Evolutionary conservation across 768 basidiomycete species (phyloP).

Genomic region (Hygrophorus pudorinus): DNA sequence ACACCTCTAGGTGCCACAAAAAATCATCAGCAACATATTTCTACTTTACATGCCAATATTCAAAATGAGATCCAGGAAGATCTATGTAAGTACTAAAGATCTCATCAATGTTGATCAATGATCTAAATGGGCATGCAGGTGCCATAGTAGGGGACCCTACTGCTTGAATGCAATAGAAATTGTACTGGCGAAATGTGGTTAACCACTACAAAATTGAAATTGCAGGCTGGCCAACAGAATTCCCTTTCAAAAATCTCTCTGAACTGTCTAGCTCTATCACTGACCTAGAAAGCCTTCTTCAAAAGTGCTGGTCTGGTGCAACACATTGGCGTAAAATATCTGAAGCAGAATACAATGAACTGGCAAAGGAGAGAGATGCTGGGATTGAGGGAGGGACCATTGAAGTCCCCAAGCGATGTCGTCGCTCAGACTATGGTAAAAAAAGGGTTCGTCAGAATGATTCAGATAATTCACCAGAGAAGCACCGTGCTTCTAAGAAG

Average conservation of each 20-base stretch:
- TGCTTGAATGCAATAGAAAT: conserved; percentile 10
- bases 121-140: conserved; percentile 6
- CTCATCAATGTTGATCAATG: not conserved
- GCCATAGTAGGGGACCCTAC: conserved; percentile 2
- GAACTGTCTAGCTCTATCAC: conserved; percentile 4
- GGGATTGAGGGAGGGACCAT: too few species aligned
- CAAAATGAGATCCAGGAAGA: not conserved
- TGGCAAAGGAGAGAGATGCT: not conserved
- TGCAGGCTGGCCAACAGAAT: conserved; percentile 10
- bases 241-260: conserved; percentile 14
- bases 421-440: too few species aligned
- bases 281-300: conserved; percentile 8
- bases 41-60: conserved; percentile 1
- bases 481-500: too few species aligned
- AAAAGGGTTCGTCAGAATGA: too few species aligned
- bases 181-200: conserved; percentile 12
- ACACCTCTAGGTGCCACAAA: conserved; percentile 3
- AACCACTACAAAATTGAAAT: conserved; percentile 8
- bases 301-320: conserved; percentile 5
- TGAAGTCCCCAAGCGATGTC: too few species aligned
- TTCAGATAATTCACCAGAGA: too few species aligned
- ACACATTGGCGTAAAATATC: conserved; percentile 10
- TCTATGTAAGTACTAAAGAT: not conserved
- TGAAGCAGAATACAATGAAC: conserved; percentile 5
- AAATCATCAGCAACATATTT: conserved; percentile 5